These are phyloP conservation scores for Beauveria rudraprayagi DNA, from an alignment of 2,329 filamentous ascomycete species.

Conservation along the genomic window DNA sequence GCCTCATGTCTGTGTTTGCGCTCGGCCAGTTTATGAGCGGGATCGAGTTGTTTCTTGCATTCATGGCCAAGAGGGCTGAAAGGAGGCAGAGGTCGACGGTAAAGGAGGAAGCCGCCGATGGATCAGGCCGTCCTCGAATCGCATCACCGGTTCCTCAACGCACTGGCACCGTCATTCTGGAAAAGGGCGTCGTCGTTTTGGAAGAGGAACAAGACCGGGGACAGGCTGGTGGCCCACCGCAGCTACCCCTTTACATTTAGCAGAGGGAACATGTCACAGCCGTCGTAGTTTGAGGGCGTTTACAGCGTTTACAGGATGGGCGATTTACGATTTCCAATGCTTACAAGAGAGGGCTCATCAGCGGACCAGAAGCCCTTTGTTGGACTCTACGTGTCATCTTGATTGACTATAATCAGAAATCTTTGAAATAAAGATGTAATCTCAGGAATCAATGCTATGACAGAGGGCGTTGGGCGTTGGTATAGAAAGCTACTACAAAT, in stretches of 20 bases:
- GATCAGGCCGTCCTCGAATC: background rate
- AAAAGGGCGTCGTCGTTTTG: background rate
- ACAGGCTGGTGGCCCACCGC: background rate
- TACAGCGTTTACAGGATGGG: too few species aligned
- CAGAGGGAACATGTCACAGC: too few species aligned
- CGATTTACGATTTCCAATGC: too few species aligned
- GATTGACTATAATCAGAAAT: too few species aligned
- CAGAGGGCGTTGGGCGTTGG: too few species aligned
- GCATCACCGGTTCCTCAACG: background rate
- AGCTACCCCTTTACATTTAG: background rate
- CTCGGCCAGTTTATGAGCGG: slow-evolving; percentile 17
- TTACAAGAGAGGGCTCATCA: too few species aligned
- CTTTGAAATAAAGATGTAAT: too few species aligned
- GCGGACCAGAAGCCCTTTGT: too few species aligned
- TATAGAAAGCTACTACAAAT: too few species aligned
- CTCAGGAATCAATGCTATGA: too few species aligned
- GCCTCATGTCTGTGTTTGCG: slow-evolving; percentile 17
- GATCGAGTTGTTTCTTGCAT: slow-evolving; percentile 15
- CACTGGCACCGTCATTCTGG: background rate
- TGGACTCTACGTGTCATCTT: too few species aligned
- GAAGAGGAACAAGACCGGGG: background rate
- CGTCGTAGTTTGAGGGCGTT: too few species aligned
- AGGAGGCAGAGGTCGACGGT: background rate
- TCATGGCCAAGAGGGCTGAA: background rate
- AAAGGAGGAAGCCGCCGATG: background rate